Conservation (phyloP, 2,329 filamentous ascomycete species). For the Colletotrichum truncatum region DNA sequence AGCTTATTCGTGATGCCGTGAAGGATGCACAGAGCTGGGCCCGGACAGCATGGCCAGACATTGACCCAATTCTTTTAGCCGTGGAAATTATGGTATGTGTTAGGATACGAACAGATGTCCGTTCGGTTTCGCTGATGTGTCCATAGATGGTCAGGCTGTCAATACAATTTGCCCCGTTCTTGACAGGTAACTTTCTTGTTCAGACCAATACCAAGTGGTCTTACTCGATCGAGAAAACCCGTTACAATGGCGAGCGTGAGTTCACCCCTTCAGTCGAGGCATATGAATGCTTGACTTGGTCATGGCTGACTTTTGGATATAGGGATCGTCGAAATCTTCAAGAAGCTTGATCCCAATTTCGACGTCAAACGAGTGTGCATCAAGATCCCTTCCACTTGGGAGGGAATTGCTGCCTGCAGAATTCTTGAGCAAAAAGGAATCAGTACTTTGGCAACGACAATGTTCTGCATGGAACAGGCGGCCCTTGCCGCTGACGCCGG, state of each 20-base stretch:
- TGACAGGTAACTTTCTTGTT: slow-evolving; percentile 64
- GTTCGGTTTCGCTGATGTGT: slow-evolving; percentile 1
- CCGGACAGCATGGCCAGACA: slow-evolving; percentile 31
- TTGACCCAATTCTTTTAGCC: slow-evolving; percentile 55
- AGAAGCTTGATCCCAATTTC: slow-evolving; percentile 51
- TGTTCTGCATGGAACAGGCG: slow-evolving; percentile 71
- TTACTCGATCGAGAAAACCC: slow-evolving; percentile 57
- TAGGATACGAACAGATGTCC: background rate
- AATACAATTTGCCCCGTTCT: slow-evolving; percentile 56
- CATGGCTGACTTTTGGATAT: background rate
- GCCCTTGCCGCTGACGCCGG: slow-evolving; percentile 63
- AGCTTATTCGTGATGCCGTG: slow-evolving; percentile 39
- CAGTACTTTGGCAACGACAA: slow-evolving; percentile 68
- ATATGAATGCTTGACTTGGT: background rate
- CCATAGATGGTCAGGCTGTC: slow-evolving; percentile 65
- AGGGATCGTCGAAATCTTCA: slow-evolving; percentile 62
- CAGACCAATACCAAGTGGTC: slow-evolving; percentile 67
- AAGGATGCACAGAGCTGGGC: slow-evolving; percentile 33
- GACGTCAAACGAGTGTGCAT: slow-evolving; percentile 64
- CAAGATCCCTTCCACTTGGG: slow-evolving; percentile 71
- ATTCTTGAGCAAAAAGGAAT: slow-evolving; percentile 62
- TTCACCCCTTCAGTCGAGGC: background rate
- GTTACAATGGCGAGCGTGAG: slow-evolving; percentile 61
- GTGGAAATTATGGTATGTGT: slow-evolving; percentile 63
- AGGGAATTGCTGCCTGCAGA: slow-evolving; percentile 68